Evolutionary conservation across 1,284 basidiomycete genomes (phyloP).

Genomic region (Pseudozyma sp.): DNA sequence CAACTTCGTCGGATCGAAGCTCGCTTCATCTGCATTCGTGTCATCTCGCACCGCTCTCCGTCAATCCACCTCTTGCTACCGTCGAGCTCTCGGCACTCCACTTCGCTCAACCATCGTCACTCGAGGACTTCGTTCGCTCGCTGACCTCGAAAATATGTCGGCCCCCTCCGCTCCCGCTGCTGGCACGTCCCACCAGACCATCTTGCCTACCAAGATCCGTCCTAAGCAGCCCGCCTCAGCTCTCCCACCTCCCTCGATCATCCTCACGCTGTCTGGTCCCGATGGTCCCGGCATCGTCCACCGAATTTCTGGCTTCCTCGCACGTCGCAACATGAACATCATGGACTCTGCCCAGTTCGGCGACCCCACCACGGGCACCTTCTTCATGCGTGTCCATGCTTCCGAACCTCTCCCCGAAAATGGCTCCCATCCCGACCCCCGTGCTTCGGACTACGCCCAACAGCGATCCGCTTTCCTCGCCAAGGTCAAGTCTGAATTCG

Average conservation of each 20-base stretch:
- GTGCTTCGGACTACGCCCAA: conserved; percentile 31
- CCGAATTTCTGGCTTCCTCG: conserved; percentile 60
- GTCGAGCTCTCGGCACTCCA: conserved; percentile 12
- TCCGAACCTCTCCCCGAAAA: conserved; percentile 40
- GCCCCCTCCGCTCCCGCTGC: conserved; percentile 22
- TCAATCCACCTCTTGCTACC: conserved; percentile 1
- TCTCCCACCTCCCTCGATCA: conserved; percentile 64
- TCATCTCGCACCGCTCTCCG: conserved; percentile 4
- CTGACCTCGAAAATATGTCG: conserved; percentile 52
- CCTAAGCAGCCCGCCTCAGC: conserved; percentile 69
- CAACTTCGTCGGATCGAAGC: conserved; percentile 37
- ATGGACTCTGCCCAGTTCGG: conserved; percentile 66
- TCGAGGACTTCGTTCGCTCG: conserved; percentile 52
- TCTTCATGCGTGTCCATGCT: conserved; percentile 68
- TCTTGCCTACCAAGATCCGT: conserved; percentile 39
- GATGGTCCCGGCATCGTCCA: conserved; percentile 64
- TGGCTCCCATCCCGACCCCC: conserved; percentile 34
- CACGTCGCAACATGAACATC: conserved; percentile 62
- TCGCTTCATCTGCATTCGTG: conserved; percentile 27
- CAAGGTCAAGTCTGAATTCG: conserved; percentile 53
- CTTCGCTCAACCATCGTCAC: neutral
- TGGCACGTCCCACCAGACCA: conserved; percentile 24
- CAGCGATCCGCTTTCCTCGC: conserved; percentile 35
- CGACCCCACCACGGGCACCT: conserved; percentile 60
- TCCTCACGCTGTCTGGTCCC: conserved; percentile 65